Percentiles rank a stretch among this genome's conserved stretches.
phyloP scores from a whole-genome alignment of 768 basidiomycete species.

The Pleurotus citrinopileatus region DNA sequence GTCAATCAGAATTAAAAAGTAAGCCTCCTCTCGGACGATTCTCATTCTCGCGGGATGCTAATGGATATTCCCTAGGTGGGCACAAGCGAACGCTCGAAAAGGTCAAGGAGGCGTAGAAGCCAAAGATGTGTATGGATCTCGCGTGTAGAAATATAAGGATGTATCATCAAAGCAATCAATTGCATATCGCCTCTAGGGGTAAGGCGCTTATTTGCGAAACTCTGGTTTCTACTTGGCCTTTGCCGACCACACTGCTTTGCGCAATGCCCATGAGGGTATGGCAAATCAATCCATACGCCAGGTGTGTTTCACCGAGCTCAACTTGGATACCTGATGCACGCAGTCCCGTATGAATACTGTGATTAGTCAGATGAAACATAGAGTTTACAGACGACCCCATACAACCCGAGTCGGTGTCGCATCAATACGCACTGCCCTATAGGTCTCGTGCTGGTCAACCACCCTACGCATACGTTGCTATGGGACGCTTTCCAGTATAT shows the following conservation, averaged over 20 bases:
- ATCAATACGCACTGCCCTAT: background rate
- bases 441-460: background rate
- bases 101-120: conserved; percentile 77
- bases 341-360: background rate
- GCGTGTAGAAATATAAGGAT: conserved; percentile 31
- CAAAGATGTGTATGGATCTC: conserved; percentile 76
- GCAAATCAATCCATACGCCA: background rate
- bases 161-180: background rate
- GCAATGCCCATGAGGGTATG: background rate
- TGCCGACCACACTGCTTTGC: background rate
- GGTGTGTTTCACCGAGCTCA: background rate
- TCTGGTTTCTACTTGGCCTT: background rate
- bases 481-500: background rate
- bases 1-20: conserved; percentile 98
- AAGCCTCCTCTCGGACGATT: conserved; percentile 20
- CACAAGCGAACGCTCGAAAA: conserved; percentile 80
- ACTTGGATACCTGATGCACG: background rate
- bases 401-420: background rate
- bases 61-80: conserved; percentile 56
- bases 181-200: background rate
- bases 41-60: conserved; percentile 5
- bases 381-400: background rate
- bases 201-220: background rate
- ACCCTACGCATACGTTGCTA: background rate
- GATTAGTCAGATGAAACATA: background rate